Evolutionary conservation across 2,329 filamentous ascomycete species (phyloP).

Genomic region (Aspergillus amoenus): DNA sequence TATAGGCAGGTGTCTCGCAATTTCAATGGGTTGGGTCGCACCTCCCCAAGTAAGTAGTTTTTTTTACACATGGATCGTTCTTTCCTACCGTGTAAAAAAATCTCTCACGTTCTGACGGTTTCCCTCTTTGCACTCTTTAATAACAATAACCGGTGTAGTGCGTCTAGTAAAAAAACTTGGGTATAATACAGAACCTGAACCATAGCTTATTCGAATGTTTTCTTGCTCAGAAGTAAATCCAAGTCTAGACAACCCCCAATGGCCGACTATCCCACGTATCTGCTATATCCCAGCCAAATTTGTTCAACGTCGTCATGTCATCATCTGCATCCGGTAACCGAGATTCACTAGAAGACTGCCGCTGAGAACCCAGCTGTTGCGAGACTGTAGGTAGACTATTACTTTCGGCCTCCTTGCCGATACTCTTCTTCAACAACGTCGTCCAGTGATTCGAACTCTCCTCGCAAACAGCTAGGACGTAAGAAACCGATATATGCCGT

Average conservation of each 20-base stretch:
- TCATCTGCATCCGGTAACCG: conserved; percentile 6
- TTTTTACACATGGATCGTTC: too few relatives aligned
- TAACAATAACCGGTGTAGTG: too few relatives aligned
- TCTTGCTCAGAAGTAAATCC: not conserved
- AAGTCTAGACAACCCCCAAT: conserved; percentile 31
- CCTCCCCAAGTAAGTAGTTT: too few relatives aligned
- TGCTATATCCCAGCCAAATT: conserved; percentile 30
- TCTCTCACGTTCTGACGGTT: too few relatives aligned
- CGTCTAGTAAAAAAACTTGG: too few relatives aligned
- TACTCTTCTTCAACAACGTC: conserved; percentile 18
- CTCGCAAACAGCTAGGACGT: conserved; percentile 35
- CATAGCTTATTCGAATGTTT: too few relatives aligned
- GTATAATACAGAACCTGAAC: too few relatives aligned
- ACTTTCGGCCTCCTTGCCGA: conserved; percentile 15
- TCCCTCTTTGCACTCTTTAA: too few relatives aligned
- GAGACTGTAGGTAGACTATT: not conserved
- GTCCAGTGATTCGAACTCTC: conserved; percentile 35
- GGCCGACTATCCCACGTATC: conserved; percentile 34
- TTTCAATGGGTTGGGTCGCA: too few relatives aligned
- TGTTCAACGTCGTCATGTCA: conserved; percentile 22
- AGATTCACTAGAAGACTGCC: not conserved
- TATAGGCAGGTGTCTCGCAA: too few relatives aligned
- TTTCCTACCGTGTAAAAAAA: too few relatives aligned
- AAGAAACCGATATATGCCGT: conserved; percentile 29
- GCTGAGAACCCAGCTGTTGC: not conserved